A percentile compares a stretch with the other conserved stretches of the same genome.
phyloP scores from a whole-genome alignment of 345 rosid species.

The Orychophragmus violaceus region DNA sequence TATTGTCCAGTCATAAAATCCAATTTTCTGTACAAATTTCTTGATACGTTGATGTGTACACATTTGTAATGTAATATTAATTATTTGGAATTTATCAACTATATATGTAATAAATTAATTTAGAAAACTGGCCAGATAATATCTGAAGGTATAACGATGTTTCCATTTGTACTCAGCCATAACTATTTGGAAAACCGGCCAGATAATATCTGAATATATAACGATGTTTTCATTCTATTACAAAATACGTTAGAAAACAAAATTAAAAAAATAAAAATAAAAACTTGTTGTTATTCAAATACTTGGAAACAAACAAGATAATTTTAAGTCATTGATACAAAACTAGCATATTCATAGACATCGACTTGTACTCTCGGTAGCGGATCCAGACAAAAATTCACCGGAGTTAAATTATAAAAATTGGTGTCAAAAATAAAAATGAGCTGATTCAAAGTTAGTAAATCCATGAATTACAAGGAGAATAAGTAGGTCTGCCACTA shows the following conservation, averaged over 20 bases:
- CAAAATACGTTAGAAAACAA: constrained; percentile 10
- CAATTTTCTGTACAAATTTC: constrained; percentile 4
- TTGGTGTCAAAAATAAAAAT: too few relatives aligned
- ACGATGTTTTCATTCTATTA: neutral
- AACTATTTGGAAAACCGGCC: neutral
- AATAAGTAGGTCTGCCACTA: too few relatives aligned
- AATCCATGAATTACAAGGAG: too few relatives aligned
- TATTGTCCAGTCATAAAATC: constrained; percentile 25
- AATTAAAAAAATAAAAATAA: neutral
- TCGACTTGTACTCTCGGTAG: too few relatives aligned
- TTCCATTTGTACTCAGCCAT: neutral
- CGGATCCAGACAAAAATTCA: too few relatives aligned
- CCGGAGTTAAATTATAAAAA: too few relatives aligned
- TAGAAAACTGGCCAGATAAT: neutral
- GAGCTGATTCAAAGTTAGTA: too few relatives aligned
- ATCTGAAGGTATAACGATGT: constrained; percentile 15
- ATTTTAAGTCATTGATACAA: neutral
- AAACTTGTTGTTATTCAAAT: neutral
- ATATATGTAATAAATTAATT: neutral
- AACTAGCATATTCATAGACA: neutral
- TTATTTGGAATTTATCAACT: constrained; percentile 11
- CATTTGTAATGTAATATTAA: constrained; percentile 9
- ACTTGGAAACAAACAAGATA: neutral
- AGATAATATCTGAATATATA: constrained; percentile 17
- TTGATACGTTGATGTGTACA: constrained; percentile 16